phyloP scores from a whole-genome alignment of 75 land plant species.

The Pinus taeda region DNA sequence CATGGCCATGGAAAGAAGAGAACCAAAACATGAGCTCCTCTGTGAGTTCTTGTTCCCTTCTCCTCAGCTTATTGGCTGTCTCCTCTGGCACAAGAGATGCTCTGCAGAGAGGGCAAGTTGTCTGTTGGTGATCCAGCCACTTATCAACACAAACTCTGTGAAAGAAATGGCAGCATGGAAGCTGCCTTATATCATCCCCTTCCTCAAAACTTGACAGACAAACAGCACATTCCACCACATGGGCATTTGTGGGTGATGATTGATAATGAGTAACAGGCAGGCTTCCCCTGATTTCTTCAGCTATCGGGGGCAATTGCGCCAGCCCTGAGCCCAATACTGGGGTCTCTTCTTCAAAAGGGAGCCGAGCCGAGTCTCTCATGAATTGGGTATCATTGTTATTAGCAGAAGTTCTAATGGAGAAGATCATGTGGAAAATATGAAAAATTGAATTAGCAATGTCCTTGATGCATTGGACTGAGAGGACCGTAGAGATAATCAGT shows the following conservation, averaged over 20 bases:
- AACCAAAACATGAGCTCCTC: constrained; percentile 74
- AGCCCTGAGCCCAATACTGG: constrained; percentile 4
- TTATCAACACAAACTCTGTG: constrained; percentile 45
- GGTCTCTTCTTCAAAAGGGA: neutral
- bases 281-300: constrained; percentile 20
- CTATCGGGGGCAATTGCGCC: constrained; percentile 4
- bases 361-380: neutral
- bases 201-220: constrained; percentile 43
- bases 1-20: constrained; percentile 64
- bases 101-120: constrained; percentile 63
- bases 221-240: constrained; percentile 40
- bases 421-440: neutral
- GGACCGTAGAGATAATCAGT: constrained; percentile 12
- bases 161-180: constrained; percentile 57
- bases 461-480: constrained; percentile 21
- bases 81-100: constrained; percentile 23
- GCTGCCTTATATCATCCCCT: constrained; percentile 16
- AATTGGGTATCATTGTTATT: neutral
- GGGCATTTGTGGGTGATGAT: neutral
- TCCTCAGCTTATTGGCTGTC: constrained; percentile 13
- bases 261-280: constrained; percentile 10
- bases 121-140: constrained; percentile 45
- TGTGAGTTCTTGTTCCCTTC: constrained; percentile 29
- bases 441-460: constrained; percentile 10
- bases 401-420: neutral